These are phyloP conservation scores for Adiantum capillusveneris DNA, from an alignment of 75 land plant genomes.

Conservation along the genomic window DNA sequence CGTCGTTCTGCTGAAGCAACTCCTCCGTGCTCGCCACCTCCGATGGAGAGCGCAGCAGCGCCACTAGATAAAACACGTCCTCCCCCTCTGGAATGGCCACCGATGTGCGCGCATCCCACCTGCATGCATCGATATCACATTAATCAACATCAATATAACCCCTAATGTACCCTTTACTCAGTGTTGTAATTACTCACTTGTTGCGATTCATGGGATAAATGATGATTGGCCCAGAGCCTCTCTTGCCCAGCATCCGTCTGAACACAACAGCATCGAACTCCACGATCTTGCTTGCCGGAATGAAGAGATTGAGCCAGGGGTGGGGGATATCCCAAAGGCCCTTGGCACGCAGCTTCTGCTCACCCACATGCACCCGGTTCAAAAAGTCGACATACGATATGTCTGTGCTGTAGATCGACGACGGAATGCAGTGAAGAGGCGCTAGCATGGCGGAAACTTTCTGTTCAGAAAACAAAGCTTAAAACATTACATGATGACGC, in stretches of 20 bases:
- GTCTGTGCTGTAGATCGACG: slow-evolving; percentile 53
- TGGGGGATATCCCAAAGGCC: slow-evolving; percentile 86
- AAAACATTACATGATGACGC: too few relatives aligned
- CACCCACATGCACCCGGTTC: slow-evolving; percentile 71
- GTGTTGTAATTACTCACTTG: slow-evolving; percentile 31
- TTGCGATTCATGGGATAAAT: slow-evolving; percentile 68
- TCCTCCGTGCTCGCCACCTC: slow-evolving; percentile 23
- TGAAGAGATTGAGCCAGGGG: slow-evolving; percentile 79
- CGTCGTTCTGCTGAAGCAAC: slow-evolving; percentile 37
- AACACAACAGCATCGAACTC: slow-evolving; percentile 56
- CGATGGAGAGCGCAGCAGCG: slow-evolving; percentile 44
- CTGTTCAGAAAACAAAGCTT: too few relatives aligned
- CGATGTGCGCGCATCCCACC: slow-evolving; percentile 73
- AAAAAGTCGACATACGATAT: slow-evolving; percentile 67
- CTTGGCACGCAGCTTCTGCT: slow-evolving; percentile 42
- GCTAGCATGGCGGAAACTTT: slow-evolving; percentile 36
- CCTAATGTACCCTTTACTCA: background rate
- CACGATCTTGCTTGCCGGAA: slow-evolving; percentile 58
- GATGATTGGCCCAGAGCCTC: slow-evolving; percentile 62
- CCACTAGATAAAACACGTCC: slow-evolving; percentile 58
- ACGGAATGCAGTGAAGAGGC: slow-evolving; percentile 41
- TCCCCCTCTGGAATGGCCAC: slow-evolving; percentile 65
- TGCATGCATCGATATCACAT: slow-evolving; percentile 7
- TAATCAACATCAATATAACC: too few relatives aligned
- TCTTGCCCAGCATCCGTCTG: slow-evolving; percentile 40